phyloP scores from a whole-genome alignment of 2,329 filamentous ascomycete genomes.

The Chrysoporthe cubensis region DNA sequence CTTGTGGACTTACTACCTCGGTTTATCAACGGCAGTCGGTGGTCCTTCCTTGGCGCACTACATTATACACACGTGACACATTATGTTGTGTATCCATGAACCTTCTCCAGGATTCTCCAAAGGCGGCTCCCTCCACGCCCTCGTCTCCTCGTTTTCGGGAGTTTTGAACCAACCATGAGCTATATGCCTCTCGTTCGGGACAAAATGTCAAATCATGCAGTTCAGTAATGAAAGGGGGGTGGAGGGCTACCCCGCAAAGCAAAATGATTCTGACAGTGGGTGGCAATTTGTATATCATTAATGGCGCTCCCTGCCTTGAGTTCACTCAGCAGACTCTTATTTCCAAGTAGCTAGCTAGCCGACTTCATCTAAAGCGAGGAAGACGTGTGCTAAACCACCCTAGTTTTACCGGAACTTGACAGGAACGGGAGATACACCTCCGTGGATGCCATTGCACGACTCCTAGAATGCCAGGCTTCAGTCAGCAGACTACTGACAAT shows the following conservation, averaged over 20 bases:
- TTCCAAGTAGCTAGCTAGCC: background rate
- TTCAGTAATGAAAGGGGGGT: background rate
- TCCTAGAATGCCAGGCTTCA: constrained; percentile 28
- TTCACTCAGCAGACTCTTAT: background rate
- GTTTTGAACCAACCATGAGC: too few relatives aligned
- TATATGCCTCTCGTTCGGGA: background rate
- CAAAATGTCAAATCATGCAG: background rate
- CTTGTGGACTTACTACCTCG: too few relatives aligned
- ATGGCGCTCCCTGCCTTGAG: background rate
- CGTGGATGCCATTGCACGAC: background rate
- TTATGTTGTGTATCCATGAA: background rate
- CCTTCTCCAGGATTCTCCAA: background rate
- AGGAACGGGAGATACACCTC: background rate
- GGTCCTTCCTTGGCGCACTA: background rate
- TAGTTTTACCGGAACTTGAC: background rate
- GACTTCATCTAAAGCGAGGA: background rate
- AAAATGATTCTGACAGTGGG: background rate
- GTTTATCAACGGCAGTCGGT: background rate
- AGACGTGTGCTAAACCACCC: background rate
- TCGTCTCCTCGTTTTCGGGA: background rate
- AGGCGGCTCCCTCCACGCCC: background rate
- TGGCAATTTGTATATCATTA: background rate
- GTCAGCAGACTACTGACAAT: constrained; percentile 25
- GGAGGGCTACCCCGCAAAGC: background rate
- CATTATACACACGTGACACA: too few relatives aligned